Evolutionary conservation across 306 rosid genomes (phyloP).

Genomic region (Purshia tridentata): DNA sequence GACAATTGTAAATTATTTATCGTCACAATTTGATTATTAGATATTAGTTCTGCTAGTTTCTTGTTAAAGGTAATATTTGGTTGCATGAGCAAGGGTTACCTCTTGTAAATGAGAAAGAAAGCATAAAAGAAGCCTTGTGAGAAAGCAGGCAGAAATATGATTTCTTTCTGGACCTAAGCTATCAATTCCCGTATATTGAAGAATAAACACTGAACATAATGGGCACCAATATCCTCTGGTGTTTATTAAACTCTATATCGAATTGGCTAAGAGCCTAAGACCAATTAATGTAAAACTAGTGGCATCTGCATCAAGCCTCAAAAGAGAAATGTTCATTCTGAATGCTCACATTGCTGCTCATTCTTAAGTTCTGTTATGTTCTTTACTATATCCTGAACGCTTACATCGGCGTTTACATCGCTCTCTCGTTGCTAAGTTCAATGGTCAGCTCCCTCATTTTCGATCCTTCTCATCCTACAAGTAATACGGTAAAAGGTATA

Average conservation of each 20-base stretch:
- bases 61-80: not conserved
- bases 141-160: not conserved
- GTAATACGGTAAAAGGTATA: not conserved
- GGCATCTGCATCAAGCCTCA: not conserved
- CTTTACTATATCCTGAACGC: slow-evolving; percentile 24
- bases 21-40: slow-evolving; percentile 1
- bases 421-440: slow-evolving; percentile 22
- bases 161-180: not conserved
- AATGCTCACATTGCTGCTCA: slow-evolving; percentile 5
- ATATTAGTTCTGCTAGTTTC: not conserved
- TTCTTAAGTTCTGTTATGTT: slow-evolving; percentile 20
- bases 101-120: not conserved
- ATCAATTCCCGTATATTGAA: not conserved
- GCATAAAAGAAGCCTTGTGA: not conserved
- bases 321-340: not conserved
- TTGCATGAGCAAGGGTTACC: not conserved
- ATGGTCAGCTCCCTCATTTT: slow-evolving; percentile 25
- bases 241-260: not conserved
- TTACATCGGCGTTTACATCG: slow-evolving; percentile 18
- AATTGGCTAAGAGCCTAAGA: not conserved
- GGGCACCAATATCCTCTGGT: not conserved
- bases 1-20: slow-evolving; percentile 10
- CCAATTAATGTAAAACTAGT: not conserved
- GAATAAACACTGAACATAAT: not conserved
- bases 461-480: slow-evolving; percentile 31